These are phyloP conservation scores for Lachancea dasiensis DNA, from an alignment of 805 yeast species.

Conservation along the genomic window DNA sequence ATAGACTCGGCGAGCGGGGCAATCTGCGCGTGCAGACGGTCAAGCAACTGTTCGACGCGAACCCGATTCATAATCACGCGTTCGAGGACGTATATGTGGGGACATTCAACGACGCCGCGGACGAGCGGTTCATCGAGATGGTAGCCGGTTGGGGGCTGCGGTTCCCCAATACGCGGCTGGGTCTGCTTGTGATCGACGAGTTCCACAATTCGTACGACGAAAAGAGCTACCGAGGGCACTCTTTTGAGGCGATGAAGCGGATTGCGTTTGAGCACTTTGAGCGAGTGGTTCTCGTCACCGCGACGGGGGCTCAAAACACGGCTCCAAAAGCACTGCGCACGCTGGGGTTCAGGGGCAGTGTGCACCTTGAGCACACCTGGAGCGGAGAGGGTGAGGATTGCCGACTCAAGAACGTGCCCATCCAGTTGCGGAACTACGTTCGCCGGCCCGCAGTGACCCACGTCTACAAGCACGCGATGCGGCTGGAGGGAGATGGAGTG, in stretches of 20 bases:
- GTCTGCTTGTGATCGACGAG: conserved; percentile 1
- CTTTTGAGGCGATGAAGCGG: background rate
- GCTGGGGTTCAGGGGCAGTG: background rate
- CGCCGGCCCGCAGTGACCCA: background rate
- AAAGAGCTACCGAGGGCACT: background rate
- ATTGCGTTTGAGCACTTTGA: background rate
- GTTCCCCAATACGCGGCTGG: background rate
- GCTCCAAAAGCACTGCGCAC: background rate
- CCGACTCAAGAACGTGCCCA: background rate
- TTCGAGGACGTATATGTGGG: no score
- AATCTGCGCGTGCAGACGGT: no score
- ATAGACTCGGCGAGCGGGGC: no score
- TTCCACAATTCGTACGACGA: conserved; percentile 1
- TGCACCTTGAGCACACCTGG: background rate
- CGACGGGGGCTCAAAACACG: background rate
- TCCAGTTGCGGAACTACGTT: background rate
- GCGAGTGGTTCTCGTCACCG: background rate
- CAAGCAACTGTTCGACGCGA: no score
- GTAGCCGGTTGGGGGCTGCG: background rate
- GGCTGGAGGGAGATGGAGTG: background rate
- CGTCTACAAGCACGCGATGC: conserved; percentile 1
- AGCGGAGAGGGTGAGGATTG: no score
- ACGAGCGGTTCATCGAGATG: background rate
- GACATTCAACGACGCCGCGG: no score
- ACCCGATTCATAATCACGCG: no score